Evolutionary conservation across 345 rosid species (phyloP).

Genomic region (Dimocarpus longan): DNA sequence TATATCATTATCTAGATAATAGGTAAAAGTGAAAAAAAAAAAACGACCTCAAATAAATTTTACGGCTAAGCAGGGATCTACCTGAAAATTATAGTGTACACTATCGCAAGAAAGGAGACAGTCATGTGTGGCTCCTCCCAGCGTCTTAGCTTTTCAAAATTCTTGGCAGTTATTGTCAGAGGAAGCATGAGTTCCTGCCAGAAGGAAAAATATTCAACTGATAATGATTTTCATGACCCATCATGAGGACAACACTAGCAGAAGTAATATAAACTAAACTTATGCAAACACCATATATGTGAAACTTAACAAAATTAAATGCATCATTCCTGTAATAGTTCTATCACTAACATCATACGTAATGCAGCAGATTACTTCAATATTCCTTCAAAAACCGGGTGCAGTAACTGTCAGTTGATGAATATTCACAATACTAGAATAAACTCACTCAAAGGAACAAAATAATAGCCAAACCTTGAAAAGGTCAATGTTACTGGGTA

Average conservation of each 20-base stretch:
- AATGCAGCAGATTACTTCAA: not conserved
- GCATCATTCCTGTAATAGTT: not conserved
- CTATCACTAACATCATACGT: not conserved
- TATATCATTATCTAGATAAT: no score
- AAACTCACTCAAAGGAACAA: constrained; percentile 8
- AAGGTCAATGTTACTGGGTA: constrained; percentile 94
- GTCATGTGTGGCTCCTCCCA: constrained; percentile 97
- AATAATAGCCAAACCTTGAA: constrained; percentile 59
- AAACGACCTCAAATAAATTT: not conserved
- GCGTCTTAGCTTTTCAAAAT: constrained; percentile 65
- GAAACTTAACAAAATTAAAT: not conserved
- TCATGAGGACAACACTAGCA: not conserved
- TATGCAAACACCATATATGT: not conserved
- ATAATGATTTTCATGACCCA: not conserved
- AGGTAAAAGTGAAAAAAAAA: not conserved
- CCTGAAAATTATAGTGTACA: constrained; percentile 82
- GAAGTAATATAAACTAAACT: constrained; percentile 4
- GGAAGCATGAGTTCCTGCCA: constrained; percentile 90
- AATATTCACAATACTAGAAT: not conserved
- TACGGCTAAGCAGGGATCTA: constrained; percentile 26
- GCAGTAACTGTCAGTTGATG: not conserved
- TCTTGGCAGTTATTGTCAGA: constrained; percentile 54
- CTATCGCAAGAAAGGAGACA: constrained; percentile 66
- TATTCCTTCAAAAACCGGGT: not conserved
- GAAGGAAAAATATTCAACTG: constrained; percentile 13